Evolutionary conservation across 2,329 filamentous ascomycete species (phyloP).

Genomic region (Meredithiella fracta): DNA sequence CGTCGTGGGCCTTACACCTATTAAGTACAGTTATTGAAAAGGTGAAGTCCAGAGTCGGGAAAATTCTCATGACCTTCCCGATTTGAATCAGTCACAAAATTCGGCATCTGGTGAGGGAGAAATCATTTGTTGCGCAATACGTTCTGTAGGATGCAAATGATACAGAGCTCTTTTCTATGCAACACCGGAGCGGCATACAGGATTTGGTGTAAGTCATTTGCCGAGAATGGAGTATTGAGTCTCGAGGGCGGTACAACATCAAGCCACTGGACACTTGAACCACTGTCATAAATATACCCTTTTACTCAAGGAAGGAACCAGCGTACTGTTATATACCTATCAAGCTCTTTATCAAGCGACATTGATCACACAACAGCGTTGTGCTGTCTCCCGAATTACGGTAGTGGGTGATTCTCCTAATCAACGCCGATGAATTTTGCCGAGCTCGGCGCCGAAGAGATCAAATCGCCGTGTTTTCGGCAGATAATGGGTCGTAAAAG

Average conservation of each 20-base stretch:
- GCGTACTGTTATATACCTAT: no score
- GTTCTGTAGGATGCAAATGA: neutral
- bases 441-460: conserved; percentile 9
- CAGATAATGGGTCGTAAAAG: neutral
- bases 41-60: no score
- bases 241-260: neutral
- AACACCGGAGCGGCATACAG: neutral
- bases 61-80: no score
- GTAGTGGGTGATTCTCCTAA: neutral
- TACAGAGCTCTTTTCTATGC: neutral
- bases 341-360: no score
- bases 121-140: neutral
- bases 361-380: no score
- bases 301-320: neutral
- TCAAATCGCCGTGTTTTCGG: conserved; percentile 3
- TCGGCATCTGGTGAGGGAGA: no score
- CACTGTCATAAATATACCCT: neutral
- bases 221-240: neutral
- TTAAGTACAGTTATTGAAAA: no score
- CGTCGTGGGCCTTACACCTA: no score
- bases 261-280: neutral
- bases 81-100: no score
- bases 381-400: no score
- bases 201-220: neutral
- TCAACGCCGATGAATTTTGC: conserved; percentile 5